Evolutionary conservation across 768 basidiomycete genomes (phyloP).

Genomic region (Gyrodon lividus): DNA sequence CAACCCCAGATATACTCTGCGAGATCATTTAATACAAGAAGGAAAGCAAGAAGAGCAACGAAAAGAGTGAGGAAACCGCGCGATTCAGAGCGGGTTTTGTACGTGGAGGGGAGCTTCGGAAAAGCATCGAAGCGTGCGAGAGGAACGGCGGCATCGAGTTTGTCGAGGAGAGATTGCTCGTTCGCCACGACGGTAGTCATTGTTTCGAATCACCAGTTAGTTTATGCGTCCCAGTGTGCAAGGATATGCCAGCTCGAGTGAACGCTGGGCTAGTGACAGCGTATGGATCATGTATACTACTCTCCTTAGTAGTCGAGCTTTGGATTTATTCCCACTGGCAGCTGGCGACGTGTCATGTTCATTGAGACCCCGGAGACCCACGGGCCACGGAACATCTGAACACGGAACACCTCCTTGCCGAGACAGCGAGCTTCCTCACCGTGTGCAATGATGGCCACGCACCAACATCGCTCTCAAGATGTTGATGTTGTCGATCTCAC

Average conservation of each 20-base stretch:
- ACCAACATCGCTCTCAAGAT: no score
- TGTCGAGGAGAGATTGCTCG: slow-evolving; percentile 47
- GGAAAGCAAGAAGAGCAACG: slow-evolving; percentile 60
- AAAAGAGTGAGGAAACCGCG: slow-evolving; percentile 81
- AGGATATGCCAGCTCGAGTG: neutral
- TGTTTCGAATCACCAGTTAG: neutral
- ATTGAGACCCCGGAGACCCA: neutral
- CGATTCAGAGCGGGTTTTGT: slow-evolving; percentile 75
- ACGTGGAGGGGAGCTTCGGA: slow-evolving; percentile 78
- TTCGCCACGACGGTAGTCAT: slow-evolving; percentile 22
- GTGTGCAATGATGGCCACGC: no score
- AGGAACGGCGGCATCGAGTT: slow-evolving; percentile 61
- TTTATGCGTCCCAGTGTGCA: neutral
- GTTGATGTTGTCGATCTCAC: slow-evolving; percentile 8
- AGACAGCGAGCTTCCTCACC: no score
- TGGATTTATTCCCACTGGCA: no score
- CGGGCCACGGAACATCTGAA: no score
- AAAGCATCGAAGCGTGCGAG: slow-evolving; percentile 83
- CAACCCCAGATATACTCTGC: slow-evolving; percentile 94
- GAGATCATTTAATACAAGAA: slow-evolving; percentile 84
- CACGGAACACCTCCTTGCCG: no score
- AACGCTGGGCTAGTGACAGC: neutral
- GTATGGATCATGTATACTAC: no score
- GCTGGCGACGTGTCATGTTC: neutral
- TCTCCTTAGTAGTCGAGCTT: no score